Conservation (phyloP, 768 basidiomycete genomes). For the Leccinum boreale region DNA sequence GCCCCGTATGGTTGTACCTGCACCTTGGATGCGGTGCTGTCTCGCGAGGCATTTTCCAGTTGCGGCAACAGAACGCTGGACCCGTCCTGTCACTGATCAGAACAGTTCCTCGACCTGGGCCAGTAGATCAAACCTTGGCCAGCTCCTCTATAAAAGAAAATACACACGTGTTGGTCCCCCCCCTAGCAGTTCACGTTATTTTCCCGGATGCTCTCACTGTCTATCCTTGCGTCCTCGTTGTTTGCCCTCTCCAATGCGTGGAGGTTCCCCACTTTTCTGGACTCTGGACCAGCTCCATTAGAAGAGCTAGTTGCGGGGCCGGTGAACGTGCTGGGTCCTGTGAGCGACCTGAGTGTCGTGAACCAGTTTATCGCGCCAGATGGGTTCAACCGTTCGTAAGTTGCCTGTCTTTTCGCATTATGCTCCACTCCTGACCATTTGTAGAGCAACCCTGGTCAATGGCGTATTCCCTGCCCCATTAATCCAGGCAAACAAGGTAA, state of each 20-base stretch:
- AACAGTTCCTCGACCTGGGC: not conserved
- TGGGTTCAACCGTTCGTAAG: slow-evolving; percentile 42
- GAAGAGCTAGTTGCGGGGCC: not conserved
- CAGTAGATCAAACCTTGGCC: not conserved
- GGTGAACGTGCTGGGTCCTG: slow-evolving; percentile 17
- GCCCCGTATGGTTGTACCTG: not conserved
- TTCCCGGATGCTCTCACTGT: slow-evolving; percentile 2
- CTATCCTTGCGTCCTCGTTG: slow-evolving; percentile 7
- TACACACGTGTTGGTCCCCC: too few species aligned
- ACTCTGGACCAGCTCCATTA: not conserved
- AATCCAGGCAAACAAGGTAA: slow-evolving; percentile 38
- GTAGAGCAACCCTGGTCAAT: slow-evolving; percentile 41
- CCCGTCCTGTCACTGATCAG: not conserved
- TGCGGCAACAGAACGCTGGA: not conserved
- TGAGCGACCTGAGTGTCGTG: slow-evolving; percentile 29
- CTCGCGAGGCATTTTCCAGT: too few species aligned
- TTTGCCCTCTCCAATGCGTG: slow-evolving; percentile 5
- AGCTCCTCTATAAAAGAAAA: slow-evolving; percentile 8
- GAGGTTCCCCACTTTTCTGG: not conserved
- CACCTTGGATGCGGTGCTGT: not conserved
- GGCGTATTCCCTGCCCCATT: slow-evolving; percentile 47
- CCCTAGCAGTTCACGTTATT: not conserved
- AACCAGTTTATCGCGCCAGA: slow-evolving; percentile 45
- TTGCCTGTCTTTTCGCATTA: not conserved
- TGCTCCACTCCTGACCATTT: not conserved